Conservation (phyloP, 352 stramenopile species). For the Globisporangium cylindrosporum region DNA sequence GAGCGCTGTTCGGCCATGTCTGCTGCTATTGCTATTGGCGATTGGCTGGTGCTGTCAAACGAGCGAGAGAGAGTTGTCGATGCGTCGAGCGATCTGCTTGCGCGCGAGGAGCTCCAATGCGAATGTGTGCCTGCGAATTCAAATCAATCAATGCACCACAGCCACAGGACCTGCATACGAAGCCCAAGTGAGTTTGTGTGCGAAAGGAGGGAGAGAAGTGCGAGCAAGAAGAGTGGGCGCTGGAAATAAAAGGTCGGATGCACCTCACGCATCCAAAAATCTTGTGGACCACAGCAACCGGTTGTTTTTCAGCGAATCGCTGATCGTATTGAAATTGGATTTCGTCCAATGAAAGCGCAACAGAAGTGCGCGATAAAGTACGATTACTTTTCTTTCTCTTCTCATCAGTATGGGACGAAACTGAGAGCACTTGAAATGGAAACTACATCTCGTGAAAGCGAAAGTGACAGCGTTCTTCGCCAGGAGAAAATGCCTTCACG, state of each 20-base stretch:
- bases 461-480: not conserved
- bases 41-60: not conserved
- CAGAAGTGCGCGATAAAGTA: not conserved
- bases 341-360: not conserved
- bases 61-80: not conserved
- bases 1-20: constrained; percentile 35
- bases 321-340: not conserved
- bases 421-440: constrained; percentile 4
- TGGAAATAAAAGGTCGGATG: not conserved
- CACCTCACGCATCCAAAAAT: not conserved
- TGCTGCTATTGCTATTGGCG: not conserved
- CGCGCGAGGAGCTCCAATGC: constrained; percentile 15
- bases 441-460: not conserved
- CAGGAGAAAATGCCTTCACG: constrained; percentile 3
- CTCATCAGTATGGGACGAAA: not conserved
- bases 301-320: not conserved
- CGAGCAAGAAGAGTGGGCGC: not conserved
- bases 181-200: constrained; percentile 1
- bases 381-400: not conserved
- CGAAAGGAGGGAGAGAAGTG: not conserved
- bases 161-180: constrained; percentile 13
- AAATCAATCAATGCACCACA: constrained; percentile 6
- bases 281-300: constrained; percentile 11
- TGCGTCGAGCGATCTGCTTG: constrained; percentile 2
- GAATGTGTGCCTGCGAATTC: constrained; percentile 11